Evolutionary conservation across 768 basidiomycete genomes (phyloP).

Genomic region (Boletus speciosus): DNA sequence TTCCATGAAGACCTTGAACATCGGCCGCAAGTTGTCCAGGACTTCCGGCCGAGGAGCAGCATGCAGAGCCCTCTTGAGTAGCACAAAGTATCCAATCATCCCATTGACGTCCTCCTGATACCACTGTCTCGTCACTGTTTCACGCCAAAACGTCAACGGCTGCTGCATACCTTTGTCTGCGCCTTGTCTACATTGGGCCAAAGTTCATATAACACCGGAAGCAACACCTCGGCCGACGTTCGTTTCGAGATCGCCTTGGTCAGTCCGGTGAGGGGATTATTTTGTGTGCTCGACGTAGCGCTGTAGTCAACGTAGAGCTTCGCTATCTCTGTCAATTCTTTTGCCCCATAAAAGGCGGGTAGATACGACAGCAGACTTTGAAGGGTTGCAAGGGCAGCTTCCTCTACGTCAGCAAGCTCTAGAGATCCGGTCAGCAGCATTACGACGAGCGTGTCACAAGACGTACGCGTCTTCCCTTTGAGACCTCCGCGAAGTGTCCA

Average conservation of each 20-base stretch:
- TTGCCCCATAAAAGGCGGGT: constrained; percentile 75
- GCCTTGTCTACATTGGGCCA: constrained; percentile 45
- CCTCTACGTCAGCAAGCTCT: constrained; percentile 34
- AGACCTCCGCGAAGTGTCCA: constrained; percentile 42
- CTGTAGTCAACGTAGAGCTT: constrained; percentile 52
- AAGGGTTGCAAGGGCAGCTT: constrained; percentile 48
- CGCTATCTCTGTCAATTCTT: constrained; percentile 55
- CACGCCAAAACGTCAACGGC: not conserved
- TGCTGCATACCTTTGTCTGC: constrained; percentile 35
- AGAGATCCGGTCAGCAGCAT: not conserved
- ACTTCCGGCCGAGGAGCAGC: constrained; percentile 62
- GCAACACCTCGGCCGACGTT: constrained; percentile 59
- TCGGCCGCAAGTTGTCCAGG: constrained; percentile 56
- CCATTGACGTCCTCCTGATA: constrained; percentile 25
- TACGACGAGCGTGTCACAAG: not conserved
- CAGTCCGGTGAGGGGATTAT: constrained; percentile 39
- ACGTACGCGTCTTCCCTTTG: constrained; percentile 33
- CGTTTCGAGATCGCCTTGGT: constrained; percentile 69
- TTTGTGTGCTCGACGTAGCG: constrained; percentile 4
- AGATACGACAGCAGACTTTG: constrained; percentile 68
- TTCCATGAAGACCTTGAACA: constrained; percentile 79
- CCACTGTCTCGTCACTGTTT: not conserved
- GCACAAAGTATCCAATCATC: constrained; percentile 53
- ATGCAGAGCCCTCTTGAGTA: constrained; percentile 64
- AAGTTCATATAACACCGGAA: constrained; percentile 59